Conservation (phyloP, 345 rosid genomes). For the Bruguiera gymnorhiza region DNA sequence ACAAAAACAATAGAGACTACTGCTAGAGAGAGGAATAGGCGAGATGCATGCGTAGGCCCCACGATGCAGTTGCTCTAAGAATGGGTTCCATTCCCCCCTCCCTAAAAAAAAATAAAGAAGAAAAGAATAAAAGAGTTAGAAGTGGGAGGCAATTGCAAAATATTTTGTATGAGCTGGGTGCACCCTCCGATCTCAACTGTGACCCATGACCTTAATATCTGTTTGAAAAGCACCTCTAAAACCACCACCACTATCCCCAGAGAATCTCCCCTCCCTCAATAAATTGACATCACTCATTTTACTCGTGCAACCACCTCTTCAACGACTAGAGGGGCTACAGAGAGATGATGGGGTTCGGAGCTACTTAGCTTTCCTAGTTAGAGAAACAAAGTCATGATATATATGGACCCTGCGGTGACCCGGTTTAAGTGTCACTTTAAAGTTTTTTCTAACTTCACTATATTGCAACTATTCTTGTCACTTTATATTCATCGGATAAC, state of each 20-base stretch:
- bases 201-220: conserved; percentile 71
- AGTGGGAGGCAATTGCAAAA: background rate
- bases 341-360: conserved; percentile 58
- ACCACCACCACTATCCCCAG: conserved; percentile 37
- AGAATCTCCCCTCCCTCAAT: conserved; percentile 1
- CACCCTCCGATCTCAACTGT: conserved; percentile 49
- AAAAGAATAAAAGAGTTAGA: conserved; percentile 9
- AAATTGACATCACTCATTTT: conserved; percentile 29
- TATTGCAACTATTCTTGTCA: background rate
- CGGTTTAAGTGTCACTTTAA: no score
- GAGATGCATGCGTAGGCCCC: conserved; percentile 23
- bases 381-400: conserved; percentile 18
- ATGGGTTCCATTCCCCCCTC: background rate
- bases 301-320: conserved; percentile 50
- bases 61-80: conserved; percentile 15
- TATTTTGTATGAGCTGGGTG: conserved; percentile 30
- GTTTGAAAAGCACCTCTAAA: conserved; percentile 43
- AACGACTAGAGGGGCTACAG: conserved; percentile 30
- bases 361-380: conserved; percentile 47
- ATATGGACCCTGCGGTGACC: background rate
- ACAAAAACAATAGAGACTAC: background rate
- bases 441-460: no score
- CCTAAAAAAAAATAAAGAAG: background rate
- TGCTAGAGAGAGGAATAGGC: conserved; percentile 4
- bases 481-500: conserved; percentile 13